phyloP scores from a whole-genome alignment of 331 rosid species.

The Acacia concinna region DNA sequence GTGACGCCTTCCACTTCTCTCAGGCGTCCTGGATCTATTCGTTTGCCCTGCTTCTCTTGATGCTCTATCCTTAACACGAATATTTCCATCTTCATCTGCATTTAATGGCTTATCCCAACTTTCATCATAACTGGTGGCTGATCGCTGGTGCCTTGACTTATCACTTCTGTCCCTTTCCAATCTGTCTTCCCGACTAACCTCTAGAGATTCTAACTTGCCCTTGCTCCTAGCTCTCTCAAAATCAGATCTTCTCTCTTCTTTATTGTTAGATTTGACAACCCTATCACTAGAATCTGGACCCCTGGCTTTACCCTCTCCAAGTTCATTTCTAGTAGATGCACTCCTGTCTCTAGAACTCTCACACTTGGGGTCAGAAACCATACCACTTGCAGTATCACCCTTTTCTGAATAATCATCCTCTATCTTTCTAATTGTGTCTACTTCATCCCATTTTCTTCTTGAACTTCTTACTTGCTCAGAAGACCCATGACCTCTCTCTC shows the following conservation, averaged over 20 bases:
- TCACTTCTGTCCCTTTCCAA: conserved; percentile 54
- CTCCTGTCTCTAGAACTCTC: conserved; percentile 55
- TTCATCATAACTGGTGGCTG: conserved; percentile 48
- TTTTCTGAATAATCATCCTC: conserved; percentile 62
- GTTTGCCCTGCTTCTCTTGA: conserved; percentile 45
- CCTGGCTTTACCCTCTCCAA: conserved; percentile 48
- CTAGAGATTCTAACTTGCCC: conserved; percentile 50
- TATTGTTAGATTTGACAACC: conserved; percentile 44
- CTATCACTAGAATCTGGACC: conserved; percentile 47
- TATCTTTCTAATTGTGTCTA: conserved; percentile 50
- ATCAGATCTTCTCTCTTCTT: conserved; percentile 60
- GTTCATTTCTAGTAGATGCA: conserved; percentile 50
- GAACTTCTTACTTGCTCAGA: conserved; percentile 68
- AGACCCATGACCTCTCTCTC: conserved; percentile 76
- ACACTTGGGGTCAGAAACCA: conserved; percentile 52
- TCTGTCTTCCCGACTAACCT: conserved; percentile 53
- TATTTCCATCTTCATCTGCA: conserved; percentile 55
- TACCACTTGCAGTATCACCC: conserved; percentile 49
- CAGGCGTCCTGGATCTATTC: conserved; percentile 60
- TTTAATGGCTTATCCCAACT: conserved; percentile 47
- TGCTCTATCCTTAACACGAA: conserved; percentile 49
- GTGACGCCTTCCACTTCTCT: conserved; percentile 49
- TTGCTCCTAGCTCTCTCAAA: conserved; percentile 53
- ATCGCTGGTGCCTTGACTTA: conserved; percentile 54
- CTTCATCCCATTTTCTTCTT: conserved; percentile 95